Evolutionary conservation across 106 monocot species (phyloP).

Genomic region (Narthecium ossifragum): DNA sequence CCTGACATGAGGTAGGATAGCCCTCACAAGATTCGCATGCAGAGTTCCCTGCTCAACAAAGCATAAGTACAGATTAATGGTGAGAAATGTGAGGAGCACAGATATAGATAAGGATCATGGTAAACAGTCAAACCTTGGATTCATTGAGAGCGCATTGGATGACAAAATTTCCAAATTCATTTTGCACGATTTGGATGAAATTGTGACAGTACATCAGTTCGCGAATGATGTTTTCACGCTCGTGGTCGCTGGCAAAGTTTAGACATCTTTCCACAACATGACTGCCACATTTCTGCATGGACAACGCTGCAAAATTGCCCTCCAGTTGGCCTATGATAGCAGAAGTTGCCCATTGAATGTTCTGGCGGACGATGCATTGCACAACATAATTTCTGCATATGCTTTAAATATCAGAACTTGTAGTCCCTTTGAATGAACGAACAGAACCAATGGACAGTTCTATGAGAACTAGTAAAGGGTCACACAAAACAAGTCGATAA

Average conservation of each 20-base stretch:
- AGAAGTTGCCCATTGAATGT: constrained; percentile 11
- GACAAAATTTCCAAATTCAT: constrained; percentile 37
- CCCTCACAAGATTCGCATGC: constrained; percentile 17
- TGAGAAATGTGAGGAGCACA: too few relatives aligned
- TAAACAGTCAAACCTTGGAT: constrained; percentile 17
- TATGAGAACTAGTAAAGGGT: neutral
- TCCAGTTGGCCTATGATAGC: constrained; percentile 26
- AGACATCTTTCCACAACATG: constrained; percentile 50
- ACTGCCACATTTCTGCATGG: constrained; percentile 45
- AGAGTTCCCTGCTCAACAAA: constrained; percentile 18
- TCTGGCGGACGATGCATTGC: constrained; percentile 25
- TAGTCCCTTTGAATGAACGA: neutral
- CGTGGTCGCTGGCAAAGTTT: constrained; percentile 1
- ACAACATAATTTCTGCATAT: constrained; percentile 49
- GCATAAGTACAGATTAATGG: neutral
- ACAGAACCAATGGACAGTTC: neutral
- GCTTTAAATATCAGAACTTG: neutral
- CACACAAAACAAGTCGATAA: too few relatives aligned
- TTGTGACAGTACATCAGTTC: constrained; percentile 24
- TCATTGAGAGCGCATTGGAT: constrained; percentile 28
- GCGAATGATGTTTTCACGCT: constrained; percentile 16
- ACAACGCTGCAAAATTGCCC: constrained; percentile 17
- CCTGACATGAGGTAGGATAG: constrained; percentile 23
- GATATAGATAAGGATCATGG: too few relatives aligned
- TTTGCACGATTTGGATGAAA: constrained; percentile 12